A percentile compares a stretch with the other conserved stretches of the same genome.
Evolutionary conservation across 768 basidiomycete species (phyloP).

Genomic region (Galerina marginata): DNA sequence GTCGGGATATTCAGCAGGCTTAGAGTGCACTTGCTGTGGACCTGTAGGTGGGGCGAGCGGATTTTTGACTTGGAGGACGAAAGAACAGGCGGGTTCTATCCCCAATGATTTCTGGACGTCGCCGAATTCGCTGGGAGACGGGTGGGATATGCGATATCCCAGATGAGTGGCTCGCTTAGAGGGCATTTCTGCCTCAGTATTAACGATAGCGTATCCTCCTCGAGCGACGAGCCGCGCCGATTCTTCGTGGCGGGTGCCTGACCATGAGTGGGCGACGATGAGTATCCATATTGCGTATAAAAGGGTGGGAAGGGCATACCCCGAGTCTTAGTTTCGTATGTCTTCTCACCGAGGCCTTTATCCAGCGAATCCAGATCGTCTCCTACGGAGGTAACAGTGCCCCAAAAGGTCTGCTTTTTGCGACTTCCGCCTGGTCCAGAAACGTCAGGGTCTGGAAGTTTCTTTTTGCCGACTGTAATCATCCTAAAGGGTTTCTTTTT

Average conservation of each 20-base stretch:
- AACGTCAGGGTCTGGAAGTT: constrained; percentile 51
- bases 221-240: constrained; percentile 59
- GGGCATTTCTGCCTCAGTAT: constrained; percentile 46
- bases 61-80: constrained; percentile 67
- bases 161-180: constrained; percentile 58
- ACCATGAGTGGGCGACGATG: neutral
- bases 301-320: constrained; percentile 35
- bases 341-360: constrained; percentile 52
- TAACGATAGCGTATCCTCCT: constrained; percentile 66
- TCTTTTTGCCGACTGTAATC: constrained; percentile 63
- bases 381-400: constrained; percentile 52
- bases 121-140: constrained; percentile 45
- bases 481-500: constrained; percentile 54
- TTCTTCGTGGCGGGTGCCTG: constrained; percentile 57
- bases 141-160: constrained; percentile 65
- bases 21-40: constrained; percentile 33
- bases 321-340: constrained; percentile 67
- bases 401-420: constrained; percentile 59
- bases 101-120: constrained; percentile 62
- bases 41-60: constrained; percentile 51
- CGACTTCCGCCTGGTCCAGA: constrained; percentile 33
- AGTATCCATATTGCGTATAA: too few relatives aligned
- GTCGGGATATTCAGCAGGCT: constrained; percentile 50
- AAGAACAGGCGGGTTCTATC: constrained; percentile 56
- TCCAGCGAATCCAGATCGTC: constrained; percentile 55